Conservation (phyloP, 2,329 filamentous ascomycete genomes). For the Aspergillus quadrilineatus region DNA sequence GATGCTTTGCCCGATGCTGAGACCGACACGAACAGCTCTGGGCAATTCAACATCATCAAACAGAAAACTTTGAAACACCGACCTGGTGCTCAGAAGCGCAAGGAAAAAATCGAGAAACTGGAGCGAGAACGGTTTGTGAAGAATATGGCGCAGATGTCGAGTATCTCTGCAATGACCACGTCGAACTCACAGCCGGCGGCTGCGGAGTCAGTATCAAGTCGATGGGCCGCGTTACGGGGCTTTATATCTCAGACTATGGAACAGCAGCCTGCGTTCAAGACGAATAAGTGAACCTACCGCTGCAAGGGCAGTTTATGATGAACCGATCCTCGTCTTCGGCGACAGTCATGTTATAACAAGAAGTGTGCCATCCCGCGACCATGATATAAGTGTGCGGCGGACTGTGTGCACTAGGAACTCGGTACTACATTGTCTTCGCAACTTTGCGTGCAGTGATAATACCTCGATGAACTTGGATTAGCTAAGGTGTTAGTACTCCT, state of each 20-base stretch:
- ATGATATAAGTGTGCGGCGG: too few relatives aligned
- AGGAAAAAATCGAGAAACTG: constrained; percentile 72
- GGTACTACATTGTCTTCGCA: too few relatives aligned
- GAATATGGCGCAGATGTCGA: constrained; percentile 74
- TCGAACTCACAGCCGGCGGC: constrained; percentile 17
- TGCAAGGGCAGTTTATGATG: background rate
- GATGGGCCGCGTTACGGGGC: constrained; percentile 78
- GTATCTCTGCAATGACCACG: constrained; percentile 34
- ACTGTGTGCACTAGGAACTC: too few relatives aligned
- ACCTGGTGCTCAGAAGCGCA: constrained; percentile 78
- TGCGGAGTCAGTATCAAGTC: constrained; percentile 50
- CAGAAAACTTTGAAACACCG: constrained; percentile 72
- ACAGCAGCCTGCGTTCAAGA: constrained; percentile 73
- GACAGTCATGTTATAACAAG: background rate
- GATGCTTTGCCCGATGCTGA: constrained; percentile 72
- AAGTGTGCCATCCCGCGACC: background rate
- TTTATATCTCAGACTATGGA: constrained; percentile 90
- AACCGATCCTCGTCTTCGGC: background rate
- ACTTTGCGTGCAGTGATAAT: too few relatives aligned
- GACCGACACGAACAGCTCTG: constrained; percentile 46
- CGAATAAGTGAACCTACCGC: constrained; percentile 25
- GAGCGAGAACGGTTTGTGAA: constrained; percentile 82
- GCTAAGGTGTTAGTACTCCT: too few relatives aligned
- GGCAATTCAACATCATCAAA: constrained; percentile 66
- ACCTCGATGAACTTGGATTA: too few relatives aligned